phyloP scores from a whole-genome alignment of 352 stramenopile genomes.

The Phytopythium boreale region DNA sequence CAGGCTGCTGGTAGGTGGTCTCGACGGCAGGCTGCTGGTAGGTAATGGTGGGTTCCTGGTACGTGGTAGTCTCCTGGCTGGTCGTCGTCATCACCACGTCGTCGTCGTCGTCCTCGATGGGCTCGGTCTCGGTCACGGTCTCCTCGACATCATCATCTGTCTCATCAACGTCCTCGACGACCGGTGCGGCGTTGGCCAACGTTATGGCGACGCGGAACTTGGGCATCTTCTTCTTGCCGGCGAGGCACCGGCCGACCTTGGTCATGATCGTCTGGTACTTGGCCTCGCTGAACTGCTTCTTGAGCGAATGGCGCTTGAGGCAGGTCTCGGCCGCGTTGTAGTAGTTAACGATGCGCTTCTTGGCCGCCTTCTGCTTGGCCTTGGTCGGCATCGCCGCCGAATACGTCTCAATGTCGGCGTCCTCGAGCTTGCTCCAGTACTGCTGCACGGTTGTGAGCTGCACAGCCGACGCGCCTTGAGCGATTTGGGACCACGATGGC shows the following conservation, averaged over 20 bases:
- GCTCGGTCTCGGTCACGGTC: neutral
- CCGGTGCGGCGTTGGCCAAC: neutral
- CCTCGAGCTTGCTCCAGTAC: neutral
- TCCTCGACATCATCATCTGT: neutral
- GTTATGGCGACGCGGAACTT: neutral
- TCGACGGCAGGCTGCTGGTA: neutral
- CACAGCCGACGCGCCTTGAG: neutral
- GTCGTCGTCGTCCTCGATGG: neutral
- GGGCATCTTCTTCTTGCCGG: neutral
- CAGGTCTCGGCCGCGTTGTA: constrained; percentile 5
- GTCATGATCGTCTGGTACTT: neutral
- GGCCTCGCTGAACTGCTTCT: neutral
- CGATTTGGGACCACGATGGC: neutral
- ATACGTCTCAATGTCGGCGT: neutral
- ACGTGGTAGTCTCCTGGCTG: neutral
- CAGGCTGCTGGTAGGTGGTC: neutral
- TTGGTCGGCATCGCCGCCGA: neutral
- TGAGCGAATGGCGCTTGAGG: neutral
- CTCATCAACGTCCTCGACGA: neutral
- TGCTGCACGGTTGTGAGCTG: neutral
- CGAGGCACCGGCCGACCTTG: neutral
- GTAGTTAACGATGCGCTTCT: constrained; percentile 5
- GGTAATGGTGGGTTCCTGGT: neutral
- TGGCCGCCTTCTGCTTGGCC: neutral
- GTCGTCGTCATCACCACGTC: neutral